phyloP scores from a whole-genome alignment of 257 asterid genomes.

The Scutellaria baicalensis region DNA sequence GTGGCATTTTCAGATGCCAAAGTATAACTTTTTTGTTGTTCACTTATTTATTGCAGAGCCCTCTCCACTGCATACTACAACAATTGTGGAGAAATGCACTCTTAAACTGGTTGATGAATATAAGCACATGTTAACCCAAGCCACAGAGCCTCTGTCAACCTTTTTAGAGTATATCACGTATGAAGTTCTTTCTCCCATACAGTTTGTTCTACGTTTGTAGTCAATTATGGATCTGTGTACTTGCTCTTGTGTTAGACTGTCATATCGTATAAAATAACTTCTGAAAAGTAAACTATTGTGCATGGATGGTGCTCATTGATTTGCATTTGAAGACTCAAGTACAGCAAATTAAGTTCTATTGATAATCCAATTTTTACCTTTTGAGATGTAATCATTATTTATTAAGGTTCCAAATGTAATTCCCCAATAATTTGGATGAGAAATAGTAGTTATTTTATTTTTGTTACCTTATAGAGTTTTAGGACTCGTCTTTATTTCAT shows the following conservation, averaged over 20 bases:
- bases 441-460: no score
- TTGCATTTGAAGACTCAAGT: not conserved
- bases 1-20: not conserved
- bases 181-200: constrained; percentile 7
- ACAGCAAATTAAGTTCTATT: not conserved
- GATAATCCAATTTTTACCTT: not conserved
- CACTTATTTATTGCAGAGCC: constrained; percentile 54
- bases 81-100: constrained; percentile 97
- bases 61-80: constrained; percentile 84
- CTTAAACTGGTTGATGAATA: constrained; percentile 85
- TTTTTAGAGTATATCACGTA: constrained; percentile 82
- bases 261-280: not conserved
- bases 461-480: not conserved
- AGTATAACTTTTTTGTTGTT: not conserved
- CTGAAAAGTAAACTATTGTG: not conserved
- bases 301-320: not conserved
- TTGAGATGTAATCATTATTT: not conserved
- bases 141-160: constrained; percentile 82
- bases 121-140: constrained; percentile 84
- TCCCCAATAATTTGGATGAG: not conserved
- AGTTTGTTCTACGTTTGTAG: not conserved
- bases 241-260: not conserved
- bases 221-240: not conserved
- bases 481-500: not conserved
- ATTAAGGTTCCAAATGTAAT: not conserved